A percentile compares a stretch with the other conserved stretches of the same genome.
These are phyloP conservation scores for Phialocephala sp. DNA, from an alignment of 2,329 filamentous ascomycete genomes.

Conservation along the genomic window DNA sequence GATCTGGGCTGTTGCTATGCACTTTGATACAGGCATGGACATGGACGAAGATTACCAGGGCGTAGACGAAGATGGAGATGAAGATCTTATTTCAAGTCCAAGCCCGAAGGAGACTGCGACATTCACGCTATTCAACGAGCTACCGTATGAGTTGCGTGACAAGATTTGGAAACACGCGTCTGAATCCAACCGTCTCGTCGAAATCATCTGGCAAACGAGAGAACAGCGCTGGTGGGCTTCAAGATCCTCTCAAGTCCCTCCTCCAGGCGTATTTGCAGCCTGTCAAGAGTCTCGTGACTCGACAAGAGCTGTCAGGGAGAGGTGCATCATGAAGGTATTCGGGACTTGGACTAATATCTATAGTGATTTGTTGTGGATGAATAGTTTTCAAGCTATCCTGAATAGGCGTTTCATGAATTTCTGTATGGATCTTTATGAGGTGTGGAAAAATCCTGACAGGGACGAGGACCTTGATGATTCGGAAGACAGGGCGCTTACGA, in stretches of 20 bases:
- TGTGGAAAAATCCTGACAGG: not conserved
- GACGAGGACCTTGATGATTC: not conserved
- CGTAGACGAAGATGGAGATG: not conserved
- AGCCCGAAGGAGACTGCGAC: not conserved
- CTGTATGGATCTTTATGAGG: constrained; percentile 1
- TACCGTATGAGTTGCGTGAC: not conserved
- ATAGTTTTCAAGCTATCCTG: not conserved
- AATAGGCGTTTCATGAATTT: not conserved
- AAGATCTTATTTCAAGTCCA: not conserved
- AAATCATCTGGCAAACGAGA: not conserved
- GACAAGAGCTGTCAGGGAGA: not conserved
- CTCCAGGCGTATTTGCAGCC: not conserved
- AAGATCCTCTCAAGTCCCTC: not conserved
- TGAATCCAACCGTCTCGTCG: not conserved
- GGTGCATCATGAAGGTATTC: not conserved
- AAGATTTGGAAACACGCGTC: not conserved
- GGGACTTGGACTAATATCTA: not conserved
- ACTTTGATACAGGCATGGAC: not conserved
- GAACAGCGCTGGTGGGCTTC: not conserved
- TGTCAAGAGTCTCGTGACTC: not conserved
- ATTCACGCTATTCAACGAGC: not conserved
- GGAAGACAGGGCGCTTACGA: not conserved
- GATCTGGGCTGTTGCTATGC: not conserved
- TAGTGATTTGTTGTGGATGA: not conserved
- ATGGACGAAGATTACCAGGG: not conserved